Evolutionary conservation across 495 filamentous ascomycete species (phyloP), one percentile per base, ranked within the genome.

Genomic region (Neohortaea acidophila): DNA sequence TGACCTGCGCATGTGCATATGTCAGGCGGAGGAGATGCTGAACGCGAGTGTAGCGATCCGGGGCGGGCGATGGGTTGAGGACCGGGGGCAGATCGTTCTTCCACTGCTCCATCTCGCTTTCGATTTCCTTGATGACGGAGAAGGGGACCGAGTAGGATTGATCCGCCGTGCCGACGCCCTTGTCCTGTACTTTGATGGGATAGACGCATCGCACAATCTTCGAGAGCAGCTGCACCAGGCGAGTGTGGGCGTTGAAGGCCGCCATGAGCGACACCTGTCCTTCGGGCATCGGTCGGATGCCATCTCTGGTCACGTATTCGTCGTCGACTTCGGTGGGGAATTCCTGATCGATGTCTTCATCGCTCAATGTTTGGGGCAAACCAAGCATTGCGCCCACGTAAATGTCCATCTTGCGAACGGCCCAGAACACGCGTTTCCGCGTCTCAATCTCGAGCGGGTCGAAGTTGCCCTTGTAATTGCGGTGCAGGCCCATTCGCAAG

Each of bases 151-250:
- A 75, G 55, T 94, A 96, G 2, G 72, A 69, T 32, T 81, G 72
- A 14, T 49, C 44, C 9, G 47, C 36, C 4, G 41, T 33, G 9
- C 50, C 28, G 2, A 57, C 59, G 40, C 59, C 54, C 13, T 59
- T 56, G 21, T 72, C 72, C 19, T 72, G 65, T 3, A 68, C 69
- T 53, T 94, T 91, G 33, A 85, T 66, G 4, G 89, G 89, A 54
- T 97, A 97, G 22, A 97, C 77, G 36, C 84, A 75, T 55, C 78
- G 80, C 36, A 92, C 77, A 28, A 91, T 79, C 58, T 92, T 94
- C 22, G 78, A 60, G 33, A 94, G 63, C 31, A 94, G 79, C 17
- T 65, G 62, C 51, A 89, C 77, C 15, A 97, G 62, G 21, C 67
- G 66, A 8, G 78, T 80, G 51, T 97, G 86, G 0, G 84, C 83